A percentile compares a stretch with the other conserved stretches of the same genome.
phyloP scores from a whole-genome alignment of 176 grass and related monocot genomes.

The Musa schizocarpa region DNA sequence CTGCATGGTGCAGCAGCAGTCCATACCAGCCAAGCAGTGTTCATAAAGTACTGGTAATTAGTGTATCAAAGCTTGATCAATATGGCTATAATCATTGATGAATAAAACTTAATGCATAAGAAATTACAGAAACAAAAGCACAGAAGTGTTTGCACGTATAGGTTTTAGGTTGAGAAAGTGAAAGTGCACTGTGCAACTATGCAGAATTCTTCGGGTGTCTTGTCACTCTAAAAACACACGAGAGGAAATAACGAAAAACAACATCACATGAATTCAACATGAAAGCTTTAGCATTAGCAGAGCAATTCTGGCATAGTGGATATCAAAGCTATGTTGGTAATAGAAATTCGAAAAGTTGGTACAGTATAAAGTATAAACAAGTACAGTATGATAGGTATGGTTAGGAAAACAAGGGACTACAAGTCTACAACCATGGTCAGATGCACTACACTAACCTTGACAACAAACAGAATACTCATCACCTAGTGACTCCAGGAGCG shows the following conservation, averaged over 20 bases:
- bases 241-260: not conserved
- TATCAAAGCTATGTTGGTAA: not conserved
- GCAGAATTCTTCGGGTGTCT: not conserved
- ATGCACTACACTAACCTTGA: conserved; percentile 32
- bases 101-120: not conserved
- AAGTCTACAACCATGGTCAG: not conserved
- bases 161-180: not conserved
- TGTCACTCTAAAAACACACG: not conserved
- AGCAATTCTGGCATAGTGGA: not conserved
- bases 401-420: not conserved
- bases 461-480: conserved; percentile 83
- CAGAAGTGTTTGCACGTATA: too few species aligned
- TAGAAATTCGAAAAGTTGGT: not conserved
- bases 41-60: not conserved
- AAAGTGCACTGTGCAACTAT: not conserved
- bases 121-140: not conserved
- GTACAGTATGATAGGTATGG: not conserved
- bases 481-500: conserved; percentile 60
- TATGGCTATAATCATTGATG: too few species aligned
- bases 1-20: not conserved
- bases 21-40: not conserved
- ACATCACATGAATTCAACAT: not conserved
- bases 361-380: not conserved
- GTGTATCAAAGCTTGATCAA: too few species aligned
- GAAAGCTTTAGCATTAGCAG: not conserved